Base-by-base conservation (phyloP, 345 rosid species). In the Excoecaria cochinchinensis region DNA sequence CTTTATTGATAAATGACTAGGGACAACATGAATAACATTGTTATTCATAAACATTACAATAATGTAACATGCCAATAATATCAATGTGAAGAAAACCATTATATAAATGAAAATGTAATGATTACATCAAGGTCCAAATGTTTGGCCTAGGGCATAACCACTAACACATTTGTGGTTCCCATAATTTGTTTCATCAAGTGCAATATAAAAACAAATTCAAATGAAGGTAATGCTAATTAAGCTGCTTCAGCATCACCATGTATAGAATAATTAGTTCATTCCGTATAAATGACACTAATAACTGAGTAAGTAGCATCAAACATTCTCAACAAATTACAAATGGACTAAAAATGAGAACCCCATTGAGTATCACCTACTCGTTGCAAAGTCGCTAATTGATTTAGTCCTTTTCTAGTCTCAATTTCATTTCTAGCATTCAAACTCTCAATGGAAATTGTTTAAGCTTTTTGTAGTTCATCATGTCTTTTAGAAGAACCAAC, bases 331-430 rank as follows among this genome's bases (percentile, higher is more conserved):
- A 77, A 25, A 11, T 14, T 79, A 13, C 48, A 62, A 0, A 61
- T 22, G 46, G 57, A 74, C 31, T 63, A 1, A 44, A 69, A 70
- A 44, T 44, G 48, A 44, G 48, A 44, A 10, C 9, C 48, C 48
- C 48, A 44, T 44, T 10, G 9, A 44, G 48, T 69, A 53, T 74
- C 78, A 1, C 66, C 0, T 16, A 51, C n/a, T 17, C 44, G 19
- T 44, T 53, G 5, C 11, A 79, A 62, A 24, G 44, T 79, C 0
- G 21, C 15, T 1, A 9, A 40, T 44, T 79, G 78, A 55, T 74
- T 74, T 11, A n/a, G 31, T 2, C 72, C 58, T 19, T 36, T 63
- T 0, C 60, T 25, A 8, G 16, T 69, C 19, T 79, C 67, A 31
- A 74, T 38, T 47, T 69, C 65, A 69, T 52, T 42, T 24, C 3